phyloP scores from a whole-genome alignment of 148 eudicot species.

The Rhododendron kiyosumense region DNA sequence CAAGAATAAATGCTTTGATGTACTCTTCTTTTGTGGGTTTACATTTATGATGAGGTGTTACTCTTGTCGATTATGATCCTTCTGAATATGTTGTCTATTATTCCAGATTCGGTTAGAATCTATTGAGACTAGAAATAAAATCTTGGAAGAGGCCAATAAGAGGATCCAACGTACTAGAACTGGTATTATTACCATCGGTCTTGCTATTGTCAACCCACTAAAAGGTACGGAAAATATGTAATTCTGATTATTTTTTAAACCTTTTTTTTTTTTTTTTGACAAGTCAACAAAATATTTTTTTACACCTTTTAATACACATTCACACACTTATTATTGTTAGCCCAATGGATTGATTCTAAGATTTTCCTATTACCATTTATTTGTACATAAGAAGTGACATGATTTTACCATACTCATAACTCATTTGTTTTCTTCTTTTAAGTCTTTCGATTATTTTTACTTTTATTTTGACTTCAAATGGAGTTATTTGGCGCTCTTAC shows the following conservation, averaged over 20 bases:
- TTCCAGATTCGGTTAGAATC: constrained; percentile 80
- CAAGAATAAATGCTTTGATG: not conserved
- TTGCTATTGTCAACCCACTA: too few species aligned
- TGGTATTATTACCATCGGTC: constrained; percentile 39
- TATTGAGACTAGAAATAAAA: constrained; percentile 80
- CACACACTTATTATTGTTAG: too few species aligned
- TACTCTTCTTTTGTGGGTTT: not conserved
- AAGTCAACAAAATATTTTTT: too few species aligned
- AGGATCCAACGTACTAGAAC: constrained; percentile 92
- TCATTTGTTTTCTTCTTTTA: not conserved
- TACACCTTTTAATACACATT: too few species aligned
- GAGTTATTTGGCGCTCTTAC: constrained; percentile 92
- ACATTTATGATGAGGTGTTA: not conserved
- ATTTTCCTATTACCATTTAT: too few species aligned
- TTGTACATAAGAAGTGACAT: not conserved
- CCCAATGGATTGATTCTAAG: too few species aligned
- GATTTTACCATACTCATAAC: not conserved
- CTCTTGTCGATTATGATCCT: not conserved
- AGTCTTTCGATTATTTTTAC: constrained; percentile 1
- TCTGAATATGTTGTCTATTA: constrained; percentile 7
- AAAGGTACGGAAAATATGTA: too few species aligned
- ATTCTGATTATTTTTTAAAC: too few species aligned
- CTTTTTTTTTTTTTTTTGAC: too few species aligned
- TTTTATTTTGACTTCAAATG: constrained; percentile 31
- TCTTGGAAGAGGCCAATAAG: constrained; percentile 92